These are phyloP conservation scores for Stephania cephalantha DNA, from an alignment of 164 flowering plant genomes.

Conservation along the genomic window DNA sequence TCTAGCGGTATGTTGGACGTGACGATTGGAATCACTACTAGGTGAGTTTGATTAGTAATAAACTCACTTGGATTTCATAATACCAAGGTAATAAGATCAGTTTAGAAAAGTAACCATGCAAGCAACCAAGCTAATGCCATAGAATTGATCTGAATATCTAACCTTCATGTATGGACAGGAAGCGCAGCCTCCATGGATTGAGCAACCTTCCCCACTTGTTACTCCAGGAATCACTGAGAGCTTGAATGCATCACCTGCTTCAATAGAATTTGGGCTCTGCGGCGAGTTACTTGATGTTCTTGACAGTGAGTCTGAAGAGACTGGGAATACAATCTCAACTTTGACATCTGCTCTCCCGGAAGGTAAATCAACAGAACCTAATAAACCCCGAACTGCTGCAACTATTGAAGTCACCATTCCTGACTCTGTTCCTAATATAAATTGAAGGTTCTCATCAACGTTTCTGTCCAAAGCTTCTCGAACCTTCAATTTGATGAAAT, in stretches of 20 bases:
- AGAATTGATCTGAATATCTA: conserved; percentile 13
- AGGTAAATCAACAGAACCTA: conserved; percentile 37
- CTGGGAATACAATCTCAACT: conserved; percentile 93
- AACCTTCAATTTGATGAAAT: conserved; percentile 74
- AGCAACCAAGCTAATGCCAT: neutral
- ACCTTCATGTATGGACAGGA: conserved; percentile 99
- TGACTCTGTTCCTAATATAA: conserved; percentile 94
- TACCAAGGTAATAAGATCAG: neutral
- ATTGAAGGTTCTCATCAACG: conserved; percentile 77
- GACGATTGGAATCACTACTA: neutral
- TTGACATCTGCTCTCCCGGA: conserved; percentile 40
- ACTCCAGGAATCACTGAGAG: conserved; percentile 86
- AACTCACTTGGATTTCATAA: neutral
- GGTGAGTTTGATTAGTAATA: neutral
- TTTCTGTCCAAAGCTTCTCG: conserved; percentile 80
- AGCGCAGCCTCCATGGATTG: conserved; percentile 96
- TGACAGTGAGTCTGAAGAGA: conserved; percentile 79
- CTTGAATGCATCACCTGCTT: conserved; percentile 30
- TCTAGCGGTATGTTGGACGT: neutral
- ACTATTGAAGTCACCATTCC: conserved; percentile 98
- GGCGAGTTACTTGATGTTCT: conserved; percentile 39
- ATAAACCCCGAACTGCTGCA: conserved; percentile 51
- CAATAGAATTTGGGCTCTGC: conserved; percentile 21
- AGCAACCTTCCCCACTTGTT: conserved; percentile 93
- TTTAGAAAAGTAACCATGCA: neutral